Conservation (phyloP, 2,329 filamentous ascomycete genomes). For the Xylariaceae sp. region DNA sequence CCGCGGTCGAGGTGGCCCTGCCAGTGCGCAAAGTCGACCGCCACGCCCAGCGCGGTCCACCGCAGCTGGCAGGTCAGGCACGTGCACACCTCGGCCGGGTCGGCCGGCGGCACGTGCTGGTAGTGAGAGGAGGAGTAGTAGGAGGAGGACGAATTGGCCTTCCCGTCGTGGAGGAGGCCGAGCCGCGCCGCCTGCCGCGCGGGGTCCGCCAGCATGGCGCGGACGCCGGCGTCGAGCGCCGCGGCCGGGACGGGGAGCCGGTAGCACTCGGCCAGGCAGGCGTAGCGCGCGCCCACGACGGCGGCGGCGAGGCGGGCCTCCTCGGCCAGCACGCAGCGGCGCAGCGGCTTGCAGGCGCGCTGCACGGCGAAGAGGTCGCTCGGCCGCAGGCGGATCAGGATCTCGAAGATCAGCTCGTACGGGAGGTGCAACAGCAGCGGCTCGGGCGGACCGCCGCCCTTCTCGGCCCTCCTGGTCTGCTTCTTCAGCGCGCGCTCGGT, state of each 20-base stretch:
- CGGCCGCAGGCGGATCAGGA: slow-evolving; percentile 38
- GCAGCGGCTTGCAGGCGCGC: slow-evolving; percentile 33
- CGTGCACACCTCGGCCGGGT: slow-evolving; percentile 43
- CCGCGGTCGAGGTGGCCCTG: slow-evolving; percentile 42
- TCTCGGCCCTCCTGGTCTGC: slow-evolving; percentile 31
- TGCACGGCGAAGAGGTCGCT: slow-evolving; percentile 42
- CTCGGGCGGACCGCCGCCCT: slow-evolving; percentile 18
- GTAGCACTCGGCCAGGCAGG: slow-evolving; percentile 43
- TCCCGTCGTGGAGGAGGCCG: slow-evolving; percentile 35
- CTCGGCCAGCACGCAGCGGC: slow-evolving; percentile 35
- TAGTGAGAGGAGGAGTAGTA: too few relatives aligned
- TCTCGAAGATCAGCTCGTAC: slow-evolving; percentile 42
- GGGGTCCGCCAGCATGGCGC: slow-evolving; percentile 21
- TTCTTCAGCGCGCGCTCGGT: slow-evolving; percentile 39
- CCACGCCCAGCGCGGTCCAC: slow-evolving; percentile 48
- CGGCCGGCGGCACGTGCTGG: slow-evolving; percentile 41
- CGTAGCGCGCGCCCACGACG: slow-evolving; percentile 41
- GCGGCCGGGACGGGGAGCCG: slow-evolving; percentile 38
- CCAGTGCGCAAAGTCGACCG: slow-evolving; percentile 51
- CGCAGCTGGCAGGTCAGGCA: slow-evolving; percentile 48
- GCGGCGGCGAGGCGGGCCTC: slow-evolving; percentile 33
- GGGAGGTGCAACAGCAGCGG: slow-evolving; percentile 39
- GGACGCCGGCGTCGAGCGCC: slow-evolving; percentile 19
- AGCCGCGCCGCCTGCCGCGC: slow-evolving; percentile 36
- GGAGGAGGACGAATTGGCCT: too few relatives aligned